These are phyloP conservation scores for Xylaria sp. DNA, from an alignment of 2,329 filamentous ascomycete genomes.

Conservation along the genomic window DNA sequence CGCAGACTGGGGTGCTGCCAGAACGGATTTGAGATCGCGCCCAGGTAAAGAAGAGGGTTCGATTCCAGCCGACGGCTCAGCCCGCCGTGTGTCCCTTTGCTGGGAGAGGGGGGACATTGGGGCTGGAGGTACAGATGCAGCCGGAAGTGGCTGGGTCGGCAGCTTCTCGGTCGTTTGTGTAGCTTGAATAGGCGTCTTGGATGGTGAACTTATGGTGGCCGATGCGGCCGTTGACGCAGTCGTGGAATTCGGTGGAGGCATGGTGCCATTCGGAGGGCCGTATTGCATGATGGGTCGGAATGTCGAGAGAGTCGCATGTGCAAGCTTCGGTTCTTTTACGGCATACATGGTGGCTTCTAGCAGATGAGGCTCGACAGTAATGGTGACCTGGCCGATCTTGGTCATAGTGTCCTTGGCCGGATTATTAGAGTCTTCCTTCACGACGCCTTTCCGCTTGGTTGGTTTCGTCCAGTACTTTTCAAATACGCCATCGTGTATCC, in stretches of 20 bases:
- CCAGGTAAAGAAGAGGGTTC: slow-evolving; percentile 41
- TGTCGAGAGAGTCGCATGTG: slow-evolving; percentile 51
- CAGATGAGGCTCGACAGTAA: slow-evolving; percentile 82
- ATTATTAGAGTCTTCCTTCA: slow-evolving; percentile 72
- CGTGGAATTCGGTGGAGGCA: slow-evolving; percentile 61
- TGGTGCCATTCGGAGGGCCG: slow-evolving; percentile 69
- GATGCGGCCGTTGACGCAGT: slow-evolving; percentile 38
- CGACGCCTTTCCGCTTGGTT: slow-evolving; percentile 71
- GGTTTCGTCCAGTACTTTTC: slow-evolving; percentile 83
- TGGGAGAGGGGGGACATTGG: slow-evolving; percentile 33
- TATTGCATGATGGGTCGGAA: slow-evolving; percentile 72
- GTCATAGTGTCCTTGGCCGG: slow-evolving; percentile 76
- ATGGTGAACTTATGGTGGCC: slow-evolving; percentile 16
- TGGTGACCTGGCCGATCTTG: slow-evolving; percentile 76
- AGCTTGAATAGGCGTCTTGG: slow-evolving; percentile 18
- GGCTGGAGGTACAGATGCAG: slow-evolving; percentile 8
- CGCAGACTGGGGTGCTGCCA: slow-evolving; percentile 47
- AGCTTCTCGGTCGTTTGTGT: slow-evolving; percentile 12
- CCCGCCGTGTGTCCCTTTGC: slow-evolving; percentile 38
- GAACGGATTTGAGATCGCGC: slow-evolving; percentile 49
- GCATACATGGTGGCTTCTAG: slow-evolving; percentile 80
- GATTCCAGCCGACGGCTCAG: slow-evolving; percentile 33
- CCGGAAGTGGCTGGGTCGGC: background rate
- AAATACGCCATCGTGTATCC: slow-evolving; percentile 77
- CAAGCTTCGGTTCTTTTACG: slow-evolving; percentile 71